phyloP scores from a whole-genome alignment of 768 basidiomycete species.

The Clathrus columnatus region DNA sequence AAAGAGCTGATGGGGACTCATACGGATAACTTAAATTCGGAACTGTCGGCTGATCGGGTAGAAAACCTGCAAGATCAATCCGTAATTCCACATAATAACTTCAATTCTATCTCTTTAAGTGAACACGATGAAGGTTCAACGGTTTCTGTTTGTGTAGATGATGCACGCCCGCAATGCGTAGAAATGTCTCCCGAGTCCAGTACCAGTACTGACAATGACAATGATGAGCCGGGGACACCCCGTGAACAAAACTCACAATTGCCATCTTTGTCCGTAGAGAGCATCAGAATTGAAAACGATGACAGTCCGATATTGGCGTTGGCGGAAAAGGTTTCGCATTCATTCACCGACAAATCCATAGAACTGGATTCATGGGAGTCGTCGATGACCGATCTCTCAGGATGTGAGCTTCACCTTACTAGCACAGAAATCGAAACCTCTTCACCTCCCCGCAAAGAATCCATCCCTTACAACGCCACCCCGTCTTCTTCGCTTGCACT shows the following conservation, averaged over 20 bases:
- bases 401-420: not conserved
- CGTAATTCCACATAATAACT: not conserved
- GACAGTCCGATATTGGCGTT: not conserved
- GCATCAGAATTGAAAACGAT: not conserved
- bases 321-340: not conserved
- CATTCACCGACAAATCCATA: not conserved
- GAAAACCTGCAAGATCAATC: too few species aligned
- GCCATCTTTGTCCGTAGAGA: not conserved
- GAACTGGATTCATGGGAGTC: not conserved
- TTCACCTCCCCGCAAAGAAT: constrained; percentile 1
- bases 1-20: constrained; percentile 10
- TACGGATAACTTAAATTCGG: constrained; percentile 18
- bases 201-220: constrained; percentile 26
- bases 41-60: constrained; percentile 8
- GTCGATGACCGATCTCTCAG: constrained; percentile 1
- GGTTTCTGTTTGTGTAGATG: not conserved
- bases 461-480: not conserved
- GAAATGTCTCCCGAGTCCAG: constrained; percentile 20
- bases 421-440: not conserved
- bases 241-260: not conserved
- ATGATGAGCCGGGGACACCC: constrained; percentile 16
- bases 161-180: not conserved
- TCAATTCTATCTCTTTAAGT: not conserved
- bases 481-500: not conserved
- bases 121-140: not conserved